Conservation (phyloP, 129 eudicot species). For the Ambrosia trifida region DNA sequence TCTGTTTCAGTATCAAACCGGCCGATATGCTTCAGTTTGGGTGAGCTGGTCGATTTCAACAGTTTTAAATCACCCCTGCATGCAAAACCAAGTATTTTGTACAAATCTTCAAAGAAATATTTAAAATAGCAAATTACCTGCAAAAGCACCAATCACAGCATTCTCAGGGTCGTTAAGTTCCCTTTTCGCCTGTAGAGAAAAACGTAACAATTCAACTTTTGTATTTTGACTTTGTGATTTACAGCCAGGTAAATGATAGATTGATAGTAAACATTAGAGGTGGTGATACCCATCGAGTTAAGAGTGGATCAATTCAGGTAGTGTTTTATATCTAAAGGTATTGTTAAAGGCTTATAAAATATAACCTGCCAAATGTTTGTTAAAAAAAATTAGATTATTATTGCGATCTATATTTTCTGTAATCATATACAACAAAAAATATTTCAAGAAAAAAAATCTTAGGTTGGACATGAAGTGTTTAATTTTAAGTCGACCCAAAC, state of each 20-base stretch:
- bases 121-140: constrained; percentile 49
- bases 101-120: background rate
- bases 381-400: background rate
- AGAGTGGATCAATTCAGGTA: background rate
- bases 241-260: background rate
- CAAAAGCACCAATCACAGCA: constrained; percentile 90
- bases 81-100: background rate
- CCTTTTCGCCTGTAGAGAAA: constrained; percentile 63
- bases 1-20: no score
- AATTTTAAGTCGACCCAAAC: no score
- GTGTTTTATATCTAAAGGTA: background rate
- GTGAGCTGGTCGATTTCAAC: no score
- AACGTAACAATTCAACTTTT: background rate
- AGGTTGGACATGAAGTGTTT: background rate
- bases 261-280: background rate
- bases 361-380: background rate
- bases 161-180: constrained; percentile 83
- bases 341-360: background rate
- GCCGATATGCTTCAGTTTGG: no score
- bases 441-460: background rate
- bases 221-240: constrained; percentile 1
- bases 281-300: background rate
- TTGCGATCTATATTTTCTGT: background rate
- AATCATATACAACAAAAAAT: background rate
- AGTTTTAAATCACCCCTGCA: no score